phyloP scores from a whole-genome alignment of 106 monocot species.

The Acorus calamus region DNA sequence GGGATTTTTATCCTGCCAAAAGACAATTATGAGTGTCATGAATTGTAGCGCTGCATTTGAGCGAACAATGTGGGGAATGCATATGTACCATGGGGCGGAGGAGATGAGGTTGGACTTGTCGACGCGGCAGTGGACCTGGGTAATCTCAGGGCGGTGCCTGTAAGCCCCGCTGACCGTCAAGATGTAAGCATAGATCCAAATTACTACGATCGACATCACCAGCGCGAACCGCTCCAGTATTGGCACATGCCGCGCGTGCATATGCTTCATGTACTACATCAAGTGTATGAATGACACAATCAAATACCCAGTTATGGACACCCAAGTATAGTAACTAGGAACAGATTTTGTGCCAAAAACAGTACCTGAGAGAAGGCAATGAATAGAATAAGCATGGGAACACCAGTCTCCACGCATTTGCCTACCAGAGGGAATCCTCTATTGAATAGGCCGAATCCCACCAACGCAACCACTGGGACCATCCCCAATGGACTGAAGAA shows the following conservation, averaged over 20 bases:
- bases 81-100: conserved; percentile 77
- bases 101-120: conserved; percentile 88
- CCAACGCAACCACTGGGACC: conserved; percentile 89
- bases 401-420: conserved; percentile 87
- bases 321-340: no score
- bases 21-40: neutral
- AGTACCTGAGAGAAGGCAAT: conserved; percentile 76
- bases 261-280: conserved; percentile 79
- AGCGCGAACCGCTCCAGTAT: conserved; percentile 79
- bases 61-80: neutral
- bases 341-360: neutral
- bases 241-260: conserved; percentile 43
- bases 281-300: no score
- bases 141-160: conserved; percentile 42
- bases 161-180: conserved; percentile 85
- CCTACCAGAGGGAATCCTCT: conserved; percentile 99
- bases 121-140: conserved; percentile 70
- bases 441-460: conserved; percentile 86
- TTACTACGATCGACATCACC: conserved; percentile 42
- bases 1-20: conserved; percentile 77
- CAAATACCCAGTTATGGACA: no score
- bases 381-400: conserved; percentile 88
- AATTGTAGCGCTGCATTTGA: no score
- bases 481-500: conserved; percentile 69
- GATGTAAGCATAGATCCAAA: conserved; percentile 76